Percentiles rank a stretch among this genome's conserved stretches.
Conservation (phyloP, 345 rosid genomes). For the Eucalyptus guilfoylei region DNA sequence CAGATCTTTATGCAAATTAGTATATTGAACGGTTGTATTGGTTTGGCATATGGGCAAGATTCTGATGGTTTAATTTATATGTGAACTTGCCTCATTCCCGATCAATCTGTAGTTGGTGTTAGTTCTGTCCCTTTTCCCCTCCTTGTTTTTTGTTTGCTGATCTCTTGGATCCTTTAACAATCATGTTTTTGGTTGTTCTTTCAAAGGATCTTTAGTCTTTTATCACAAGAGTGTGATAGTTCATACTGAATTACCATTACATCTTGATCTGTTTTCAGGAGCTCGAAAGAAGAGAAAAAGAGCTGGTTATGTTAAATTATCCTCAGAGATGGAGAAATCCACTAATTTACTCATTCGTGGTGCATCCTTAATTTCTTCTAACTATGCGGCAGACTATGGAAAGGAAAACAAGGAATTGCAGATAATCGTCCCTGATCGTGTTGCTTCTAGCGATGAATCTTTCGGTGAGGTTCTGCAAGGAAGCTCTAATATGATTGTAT, state of each 20-base stretch:
- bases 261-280: conserved; percentile 6
- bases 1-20: not conserved
- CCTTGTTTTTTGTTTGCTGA: not conserved
- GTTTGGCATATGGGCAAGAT: not conserved
- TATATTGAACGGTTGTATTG: not conserved
- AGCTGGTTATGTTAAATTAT: not conserved
- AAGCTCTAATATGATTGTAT: not conserved
- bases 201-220: not conserved
- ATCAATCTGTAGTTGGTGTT: not conserved
- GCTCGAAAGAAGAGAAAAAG: conserved; percentile 14
- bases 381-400: not conserved
- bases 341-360: not conserved
- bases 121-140: not conserved
- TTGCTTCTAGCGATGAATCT: not conserved
- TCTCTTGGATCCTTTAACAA: not conserved
- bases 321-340: not conserved
- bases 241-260: not conserved
- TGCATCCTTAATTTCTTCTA: not conserved
- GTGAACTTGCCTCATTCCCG: not conserved
- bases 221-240: not conserved
- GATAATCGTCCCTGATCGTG: not conserved
- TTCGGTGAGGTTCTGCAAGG: not conserved
- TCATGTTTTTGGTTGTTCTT: not conserved
- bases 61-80: not conserved
- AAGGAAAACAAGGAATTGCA: not conserved